These are phyloP conservation scores for Periconia macrospinosa DNA, from an alignment of 2,329 filamentous ascomycete species.

Conservation along the genomic window DNA sequence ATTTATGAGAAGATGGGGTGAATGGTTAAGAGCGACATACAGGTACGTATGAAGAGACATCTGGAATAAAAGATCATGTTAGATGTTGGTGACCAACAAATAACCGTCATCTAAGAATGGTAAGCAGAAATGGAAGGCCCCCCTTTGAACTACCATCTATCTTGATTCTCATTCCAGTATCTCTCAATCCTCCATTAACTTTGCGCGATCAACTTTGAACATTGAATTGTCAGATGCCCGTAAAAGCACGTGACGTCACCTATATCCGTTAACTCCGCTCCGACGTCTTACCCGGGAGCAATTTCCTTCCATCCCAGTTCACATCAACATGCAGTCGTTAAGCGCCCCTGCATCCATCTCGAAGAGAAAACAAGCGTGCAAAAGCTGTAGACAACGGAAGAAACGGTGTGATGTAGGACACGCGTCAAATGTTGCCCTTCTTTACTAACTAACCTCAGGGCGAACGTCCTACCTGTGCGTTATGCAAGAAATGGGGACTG, in stretches of 20 bases:
- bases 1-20: too few species aligned
- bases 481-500: conserved; percentile 28
- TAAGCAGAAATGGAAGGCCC: too few species aligned
- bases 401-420: conserved; percentile 32
- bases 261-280: not conserved
- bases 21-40: too few species aligned
- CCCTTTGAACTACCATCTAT: too few species aligned
- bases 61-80: too few species aligned
- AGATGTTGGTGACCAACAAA: too few species aligned
- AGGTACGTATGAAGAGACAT: too few species aligned
- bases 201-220: too few species aligned
- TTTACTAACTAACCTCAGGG: conserved; percentile 13
- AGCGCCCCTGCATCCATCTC: conserved; percentile 25
- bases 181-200: too few species aligned
- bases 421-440: not conserved
- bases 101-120: too few species aligned
- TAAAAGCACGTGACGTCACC: not conserved
- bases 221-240: too few species aligned
- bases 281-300: not conserved
- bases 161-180: too few species aligned
- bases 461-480: conserved; percentile 22
- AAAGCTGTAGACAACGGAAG: conserved; percentile 36
- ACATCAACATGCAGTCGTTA: conserved; percentile 19
- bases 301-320: not conserved
- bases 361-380: conserved; percentile 39